Percentiles rank a stretch among this genome's conserved stretches.
Evolutionary conservation across 768 basidiomycete species (phyloP).

Genomic region (Podaxis sp.): DNA sequence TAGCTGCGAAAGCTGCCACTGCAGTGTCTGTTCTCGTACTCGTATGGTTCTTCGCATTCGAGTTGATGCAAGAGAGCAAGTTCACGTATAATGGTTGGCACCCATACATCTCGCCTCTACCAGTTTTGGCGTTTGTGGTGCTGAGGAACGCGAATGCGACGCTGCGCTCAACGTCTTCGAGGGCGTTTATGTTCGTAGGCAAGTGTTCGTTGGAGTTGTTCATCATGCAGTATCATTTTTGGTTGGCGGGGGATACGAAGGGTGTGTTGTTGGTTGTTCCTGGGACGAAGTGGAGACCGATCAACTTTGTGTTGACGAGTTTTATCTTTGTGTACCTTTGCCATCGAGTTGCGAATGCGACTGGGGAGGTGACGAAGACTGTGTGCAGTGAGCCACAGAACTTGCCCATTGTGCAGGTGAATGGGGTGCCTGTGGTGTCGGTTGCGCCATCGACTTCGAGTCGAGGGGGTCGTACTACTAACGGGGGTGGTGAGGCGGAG

Average conservation of each 20-base stretch:
- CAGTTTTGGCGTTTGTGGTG: constrained; percentile 69
- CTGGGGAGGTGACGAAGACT: constrained; percentile 61
- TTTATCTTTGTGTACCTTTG: constrained; percentile 78
- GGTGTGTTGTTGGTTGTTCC: constrained; percentile 78
- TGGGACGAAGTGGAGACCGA: constrained; percentile 63
- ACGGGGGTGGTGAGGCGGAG: background rate
- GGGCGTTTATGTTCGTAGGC: constrained; percentile 76
- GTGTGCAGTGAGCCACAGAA: constrained; percentile 35
- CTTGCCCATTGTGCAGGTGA: constrained; percentile 21
- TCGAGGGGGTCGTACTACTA: background rate
- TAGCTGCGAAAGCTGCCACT: constrained; percentile 42
- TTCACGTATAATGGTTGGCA: constrained; percentile 86
- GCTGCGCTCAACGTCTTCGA: constrained; percentile 66
- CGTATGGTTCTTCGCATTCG: constrained; percentile 81
- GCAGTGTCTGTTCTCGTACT: constrained; percentile 49
- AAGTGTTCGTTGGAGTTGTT: constrained; percentile 89
- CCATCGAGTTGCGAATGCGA: constrained; percentile 73
- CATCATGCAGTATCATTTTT: constrained; percentile 85
- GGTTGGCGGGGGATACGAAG: constrained; percentile 82
- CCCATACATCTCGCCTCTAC: constrained; percentile 75
- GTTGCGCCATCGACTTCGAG: background rate
- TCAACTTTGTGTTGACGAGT: constrained; percentile 76
- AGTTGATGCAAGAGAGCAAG: constrained; percentile 72
- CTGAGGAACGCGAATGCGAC: constrained; percentile 73
- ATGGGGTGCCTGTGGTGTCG: constrained; percentile 13